Evolutionary conservation across 2,329 filamentous ascomycete genomes (phyloP).

Genomic region (Fusarium nematophilum): DNA sequence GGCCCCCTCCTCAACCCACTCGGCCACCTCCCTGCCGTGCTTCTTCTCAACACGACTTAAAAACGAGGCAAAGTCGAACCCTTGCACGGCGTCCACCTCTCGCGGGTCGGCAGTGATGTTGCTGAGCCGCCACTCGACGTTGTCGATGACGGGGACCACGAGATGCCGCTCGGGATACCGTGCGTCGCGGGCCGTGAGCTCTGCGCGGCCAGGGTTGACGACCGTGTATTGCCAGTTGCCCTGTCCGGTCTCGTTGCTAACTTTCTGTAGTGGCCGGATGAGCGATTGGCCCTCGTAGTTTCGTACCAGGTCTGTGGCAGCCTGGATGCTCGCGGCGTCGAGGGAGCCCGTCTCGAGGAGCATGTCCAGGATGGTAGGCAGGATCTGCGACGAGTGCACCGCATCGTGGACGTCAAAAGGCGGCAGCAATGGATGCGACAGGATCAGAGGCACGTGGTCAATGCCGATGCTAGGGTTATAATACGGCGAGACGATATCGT

Average conservation of each 20-base stretch:
- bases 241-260: conserved; percentile 31
- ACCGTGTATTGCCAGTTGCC: conserved; percentile 50
- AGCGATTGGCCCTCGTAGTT: conserved; percentile 50
- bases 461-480: conserved; percentile 47
- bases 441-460: conserved; percentile 46
- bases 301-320: conserved; percentile 37
- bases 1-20: conserved; percentile 48
- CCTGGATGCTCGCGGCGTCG: conserved; percentile 29
- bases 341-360: conserved; percentile 47
- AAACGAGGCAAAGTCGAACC: conserved; percentile 43
- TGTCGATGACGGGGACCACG: conserved; percentile 46
- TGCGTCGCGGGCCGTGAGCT: conserved; percentile 48
- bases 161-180: conserved; percentile 46
- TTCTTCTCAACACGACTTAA: conserved; percentile 36
- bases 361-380: conserved; percentile 49
- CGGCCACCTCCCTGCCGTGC: conserved; percentile 40
- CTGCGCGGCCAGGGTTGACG: conserved; percentile 48
- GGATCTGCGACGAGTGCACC: conserved; percentile 45
- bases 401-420: conserved; percentile 44
- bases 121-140: conserved; percentile 48
- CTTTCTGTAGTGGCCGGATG: conserved; percentile 36
- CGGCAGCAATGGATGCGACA: conserved; percentile 48
- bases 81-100: conserved; percentile 40
- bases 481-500: conserved; percentile 45
- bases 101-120: conserved; percentile 42